These are phyloP conservation scores for Fraxinus floribunda DNA, from an alignment of 305 asterid species.

Conservation along the genomic window DNA sequence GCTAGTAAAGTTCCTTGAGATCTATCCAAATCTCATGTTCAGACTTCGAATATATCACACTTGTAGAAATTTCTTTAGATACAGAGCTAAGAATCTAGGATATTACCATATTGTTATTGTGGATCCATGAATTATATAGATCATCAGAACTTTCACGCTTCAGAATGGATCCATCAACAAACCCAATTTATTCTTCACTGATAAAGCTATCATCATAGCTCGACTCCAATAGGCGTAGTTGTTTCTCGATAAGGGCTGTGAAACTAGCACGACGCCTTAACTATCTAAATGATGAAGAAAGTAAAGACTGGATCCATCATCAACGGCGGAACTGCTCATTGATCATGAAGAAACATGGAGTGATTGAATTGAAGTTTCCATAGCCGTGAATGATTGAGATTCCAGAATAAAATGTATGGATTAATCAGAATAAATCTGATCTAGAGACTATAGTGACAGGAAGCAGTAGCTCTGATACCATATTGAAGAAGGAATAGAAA, in stretches of 20 bases:
- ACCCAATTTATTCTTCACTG: background rate
- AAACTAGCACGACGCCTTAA: background rate
- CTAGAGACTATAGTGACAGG: background rate
- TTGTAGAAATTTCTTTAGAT: background rate
- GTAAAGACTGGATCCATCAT: background rate
- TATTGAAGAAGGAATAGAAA: background rate
- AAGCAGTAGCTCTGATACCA: background rate
- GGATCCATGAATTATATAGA: background rate
- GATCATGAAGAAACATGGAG: background rate
- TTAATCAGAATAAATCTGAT: background rate
- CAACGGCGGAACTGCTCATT: background rate
- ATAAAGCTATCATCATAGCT: background rate
- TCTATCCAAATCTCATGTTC: background rate
- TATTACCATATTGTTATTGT: background rate
- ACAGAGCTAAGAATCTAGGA: background rate
- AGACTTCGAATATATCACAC: background rate
- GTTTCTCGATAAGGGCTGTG: background rate
- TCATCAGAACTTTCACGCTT: background rate
- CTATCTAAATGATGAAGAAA: background rate
- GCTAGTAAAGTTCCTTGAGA: background rate
- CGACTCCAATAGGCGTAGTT: background rate
- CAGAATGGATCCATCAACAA: background rate
- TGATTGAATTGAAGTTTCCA: background rate
- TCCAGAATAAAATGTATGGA: background rate
- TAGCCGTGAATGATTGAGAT: background rate